Evolutionary conservation across 2,329 filamentous ascomycete species (phyloP), one percentile per base, ranked within the genome.

Genomic region (Aphanocladium album): DNA sequence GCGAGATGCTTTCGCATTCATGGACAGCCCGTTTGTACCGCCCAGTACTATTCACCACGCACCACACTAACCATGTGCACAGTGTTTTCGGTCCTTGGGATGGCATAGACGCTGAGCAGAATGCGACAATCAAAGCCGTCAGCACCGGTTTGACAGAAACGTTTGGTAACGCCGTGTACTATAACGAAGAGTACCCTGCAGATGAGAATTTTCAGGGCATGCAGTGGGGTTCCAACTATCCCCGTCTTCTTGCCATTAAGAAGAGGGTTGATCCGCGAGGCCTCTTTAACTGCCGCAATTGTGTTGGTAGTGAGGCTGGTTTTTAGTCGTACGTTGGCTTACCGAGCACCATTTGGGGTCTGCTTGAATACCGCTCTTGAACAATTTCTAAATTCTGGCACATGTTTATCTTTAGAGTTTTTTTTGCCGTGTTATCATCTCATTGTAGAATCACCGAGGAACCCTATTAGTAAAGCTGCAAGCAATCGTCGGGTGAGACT

Each of bases 231-330:
- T 39, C 57, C 27, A 59, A 59, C 35, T 59, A 59, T 25, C 27
- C 25, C 6, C 45, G 47, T 39, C 57, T 59, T 11, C 23, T 59
- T 11, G 17, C 27, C 25, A 59, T 59, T 17, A 59, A 59, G 57
- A 35, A 59, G 33, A 21, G 11, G 45, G 9, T 51, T 47, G 57
- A 59, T 33, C 57, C 57, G 19, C 16, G 35, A 4, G 57, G 57
- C 19, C 27, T 59, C 17, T 59, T 59, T n/a, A 59, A 33, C 47
- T 59, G 57, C 57, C 47, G 33, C 9, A 51, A 51, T 3, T 59
- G 57, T 45, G 57, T 59, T 30, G 57, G 57, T 27, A 59, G 57
- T 45, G 57, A 59, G 45, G n/a, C 8, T 16, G 45, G 45, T 7
- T 49, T 49, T 27, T 49, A 49, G 35, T 39, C n/a, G n/a, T n/a